Conservation (phyloP, 305 asterid genomes). For the Ilex paraguariensis region DNA sequence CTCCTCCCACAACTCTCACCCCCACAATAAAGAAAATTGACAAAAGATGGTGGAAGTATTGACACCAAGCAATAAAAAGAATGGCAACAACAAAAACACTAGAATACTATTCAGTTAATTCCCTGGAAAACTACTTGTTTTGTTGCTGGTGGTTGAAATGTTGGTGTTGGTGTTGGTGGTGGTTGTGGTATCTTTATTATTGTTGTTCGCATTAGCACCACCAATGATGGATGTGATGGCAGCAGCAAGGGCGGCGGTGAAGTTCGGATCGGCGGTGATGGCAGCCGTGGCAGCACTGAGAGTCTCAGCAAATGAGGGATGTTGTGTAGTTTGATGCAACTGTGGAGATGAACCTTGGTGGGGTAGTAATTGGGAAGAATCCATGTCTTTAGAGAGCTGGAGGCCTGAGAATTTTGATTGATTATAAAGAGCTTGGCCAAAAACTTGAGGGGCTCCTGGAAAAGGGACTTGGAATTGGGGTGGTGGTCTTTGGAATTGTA, state of each 20-base stretch:
- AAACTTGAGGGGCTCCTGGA: conserved; percentile 1
- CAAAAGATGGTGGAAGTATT: too few species aligned
- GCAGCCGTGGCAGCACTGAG: conserved; percentile 19
- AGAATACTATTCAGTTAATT: not conserved
- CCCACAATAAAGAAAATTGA: too few species aligned
- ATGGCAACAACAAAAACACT: too few species aligned
- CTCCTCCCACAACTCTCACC: too few species aligned
- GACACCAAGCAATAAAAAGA: too few species aligned
- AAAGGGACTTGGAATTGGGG: conserved; percentile 12
- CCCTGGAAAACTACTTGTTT: not conserved
- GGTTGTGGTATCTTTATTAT: not conserved
- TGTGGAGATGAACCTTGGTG: not conserved
- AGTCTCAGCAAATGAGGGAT: conserved; percentile 9
- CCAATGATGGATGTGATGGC: conserved; percentile 17
- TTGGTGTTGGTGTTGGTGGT: not conserved
- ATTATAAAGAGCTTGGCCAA: conserved; percentile 6
- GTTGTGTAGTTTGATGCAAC: conserved; percentile 1
- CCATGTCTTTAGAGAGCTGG: conserved; percentile 13
- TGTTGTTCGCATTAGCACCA: conserved; percentile 3
- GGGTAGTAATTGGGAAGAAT: too few species aligned
- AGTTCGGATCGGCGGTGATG: conserved; percentile 22
- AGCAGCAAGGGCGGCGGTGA: conserved; percentile 18
- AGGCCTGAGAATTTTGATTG: conserved; percentile 21
- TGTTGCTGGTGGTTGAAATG: not conserved
- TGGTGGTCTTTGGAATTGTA: conserved; percentile 3